Percentiles rank a stretch among this genome's conserved stretches.
Conservation (phyloP, 2,329 filamentous ascomycete genomes). For the Ophiostoma sp. region DNA sequence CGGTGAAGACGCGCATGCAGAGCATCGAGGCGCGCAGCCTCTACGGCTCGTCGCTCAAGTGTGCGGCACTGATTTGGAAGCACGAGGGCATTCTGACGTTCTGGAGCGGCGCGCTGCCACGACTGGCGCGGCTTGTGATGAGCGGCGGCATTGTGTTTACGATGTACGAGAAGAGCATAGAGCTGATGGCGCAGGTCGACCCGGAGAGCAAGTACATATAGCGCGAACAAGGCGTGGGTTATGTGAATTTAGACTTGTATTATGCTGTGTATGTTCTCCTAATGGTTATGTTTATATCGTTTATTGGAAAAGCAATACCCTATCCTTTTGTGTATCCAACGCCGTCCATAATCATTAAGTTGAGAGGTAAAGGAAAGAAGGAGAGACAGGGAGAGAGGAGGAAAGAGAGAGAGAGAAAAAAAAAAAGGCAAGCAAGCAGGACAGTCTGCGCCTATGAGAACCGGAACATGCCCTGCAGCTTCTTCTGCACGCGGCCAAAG, state of each 20-base stretch:
- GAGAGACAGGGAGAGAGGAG: neutral
- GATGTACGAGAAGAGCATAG: constrained; percentile 97
- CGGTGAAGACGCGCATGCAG: constrained; percentile 97
- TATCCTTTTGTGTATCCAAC: constrained; percentile 13
- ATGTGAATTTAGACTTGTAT: neutral
- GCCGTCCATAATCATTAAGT: constrained; percentile 9
- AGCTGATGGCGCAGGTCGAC: constrained; percentile 72
- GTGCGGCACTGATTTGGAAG: constrained; percentile 75
- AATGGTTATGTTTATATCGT: constrained; percentile 6
- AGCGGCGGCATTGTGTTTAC: constrained; percentile 97
- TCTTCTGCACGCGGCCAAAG: constrained; percentile 47
- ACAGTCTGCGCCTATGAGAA: constrained; percentile 38
- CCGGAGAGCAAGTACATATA: constrained; percentile 78
- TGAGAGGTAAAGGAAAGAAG: neutral
- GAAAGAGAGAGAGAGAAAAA: neutral
- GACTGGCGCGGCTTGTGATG: constrained; percentile 76
- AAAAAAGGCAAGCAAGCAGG: neutral
- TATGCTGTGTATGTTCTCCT: too few relatives aligned
- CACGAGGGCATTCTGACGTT: constrained; percentile 86
- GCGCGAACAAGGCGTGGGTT: neutral
- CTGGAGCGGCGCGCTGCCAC: constrained; percentile 87
- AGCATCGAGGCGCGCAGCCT: constrained; percentile 74
- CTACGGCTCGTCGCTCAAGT: constrained; percentile 85
- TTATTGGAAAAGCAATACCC: neutral
- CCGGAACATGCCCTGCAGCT: constrained; percentile 54